Base-by-base conservation (phyloP, 225 moss, liverwort and hornwort species). In the Physcomitrium patens region DNA sequence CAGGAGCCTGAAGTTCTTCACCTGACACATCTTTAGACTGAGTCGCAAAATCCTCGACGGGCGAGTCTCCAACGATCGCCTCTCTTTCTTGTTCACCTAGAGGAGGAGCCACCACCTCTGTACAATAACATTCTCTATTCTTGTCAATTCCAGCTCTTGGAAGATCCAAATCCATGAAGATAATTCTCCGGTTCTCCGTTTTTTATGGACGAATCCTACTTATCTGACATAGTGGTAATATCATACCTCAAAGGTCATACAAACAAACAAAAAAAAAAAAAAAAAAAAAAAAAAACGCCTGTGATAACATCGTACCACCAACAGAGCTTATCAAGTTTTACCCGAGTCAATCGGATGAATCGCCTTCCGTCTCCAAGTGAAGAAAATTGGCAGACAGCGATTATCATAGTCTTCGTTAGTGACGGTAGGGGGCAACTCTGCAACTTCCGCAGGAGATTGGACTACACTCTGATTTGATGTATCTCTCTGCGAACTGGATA, bases 351-450 rank as follows among this genome's bases (percentile, higher is more conserved):
- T 22, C 53, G 79, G 66, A 43, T 12, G 77, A 51, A 28, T 71
- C 16, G 52, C 49, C 54, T 87, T 87, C 71, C 50, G 79, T 69
- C 82, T 82, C 88, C 88, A 85, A 27, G 74, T 82, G 57, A 88
- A 88, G 69, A 88, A 82, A 60, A 88, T 71, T 2, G 88, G 88
- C 63, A 88, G 71, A 75, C 88, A 88, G 12, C 68, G 80, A 65
- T 69, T 71, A 50, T 85, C 80, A 48, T 65, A 74, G 68, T 79
- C 79, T 37, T 42, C 72, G 41, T 54, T 63, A 77, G 67, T 64
- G 3, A 70, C 73, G 12, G 73, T 54, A 31, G 72, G 65, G 50
- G 81, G 68, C 43, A 75, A 27, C 3, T 63, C 28, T 72, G 52
- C 68, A 61, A 74, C 45, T 23, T 65, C 27, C 57, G 50, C 57